A percentile compares a stretch with the other conserved stretches of the same genome.
phyloP scores from a whole-genome alignment of 495 filamentous ascomycete genomes.

The Amniculicola lignicola region DNA sequence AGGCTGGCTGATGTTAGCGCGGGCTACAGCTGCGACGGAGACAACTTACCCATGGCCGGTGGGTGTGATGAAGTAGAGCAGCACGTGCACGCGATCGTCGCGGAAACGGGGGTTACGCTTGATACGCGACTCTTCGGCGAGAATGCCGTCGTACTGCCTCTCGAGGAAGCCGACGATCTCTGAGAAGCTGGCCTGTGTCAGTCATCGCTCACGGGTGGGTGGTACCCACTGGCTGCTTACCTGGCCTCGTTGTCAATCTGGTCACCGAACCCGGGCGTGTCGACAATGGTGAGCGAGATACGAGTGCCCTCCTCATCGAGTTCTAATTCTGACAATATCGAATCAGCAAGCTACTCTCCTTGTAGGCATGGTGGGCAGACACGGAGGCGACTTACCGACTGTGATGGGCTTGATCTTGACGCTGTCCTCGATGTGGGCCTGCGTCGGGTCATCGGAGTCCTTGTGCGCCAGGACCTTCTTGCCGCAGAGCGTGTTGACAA shows the following conservation, averaged over 20 bases:
- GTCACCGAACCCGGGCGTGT: constrained; percentile 97
- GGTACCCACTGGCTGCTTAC: too few relatives aligned
- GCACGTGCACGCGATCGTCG: constrained; percentile 95
- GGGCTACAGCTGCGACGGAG: constrained; percentile 30
- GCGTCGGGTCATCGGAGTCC: constrained; percentile 82
- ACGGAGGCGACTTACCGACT: constrained; percentile 61
- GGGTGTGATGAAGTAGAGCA: constrained; percentile 98
- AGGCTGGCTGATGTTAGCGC: constrained; percentile 56
- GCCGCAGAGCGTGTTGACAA: constrained; percentile 98
- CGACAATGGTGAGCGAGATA: constrained; percentile 95
- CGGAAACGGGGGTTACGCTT: constrained; percentile 99
- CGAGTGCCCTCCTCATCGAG: constrained; percentile 97
- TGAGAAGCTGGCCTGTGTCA: constrained; percentile 62
- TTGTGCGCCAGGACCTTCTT: constrained; percentile 84
- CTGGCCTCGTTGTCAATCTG: constrained; percentile 99
- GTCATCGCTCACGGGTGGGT: background rate
- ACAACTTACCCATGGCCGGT: constrained; percentile 82
- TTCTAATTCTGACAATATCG: constrained; percentile 68
- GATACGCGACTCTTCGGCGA: constrained; percentile 98
- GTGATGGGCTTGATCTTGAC: constrained; percentile 98
- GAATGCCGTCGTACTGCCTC: constrained; percentile 98
- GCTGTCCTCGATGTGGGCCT: constrained; percentile 91
- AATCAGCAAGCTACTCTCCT: constrained; percentile 19
- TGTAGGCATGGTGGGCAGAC: background rate
- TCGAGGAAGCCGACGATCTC: constrained; percentile 98